A percentile compares a stretch with the other conserved stretches of the same genome.
Evolutionary conservation across 257 asterid species (phyloP).

Genomic region (Schizonepeta tenuifolia): DNA sequence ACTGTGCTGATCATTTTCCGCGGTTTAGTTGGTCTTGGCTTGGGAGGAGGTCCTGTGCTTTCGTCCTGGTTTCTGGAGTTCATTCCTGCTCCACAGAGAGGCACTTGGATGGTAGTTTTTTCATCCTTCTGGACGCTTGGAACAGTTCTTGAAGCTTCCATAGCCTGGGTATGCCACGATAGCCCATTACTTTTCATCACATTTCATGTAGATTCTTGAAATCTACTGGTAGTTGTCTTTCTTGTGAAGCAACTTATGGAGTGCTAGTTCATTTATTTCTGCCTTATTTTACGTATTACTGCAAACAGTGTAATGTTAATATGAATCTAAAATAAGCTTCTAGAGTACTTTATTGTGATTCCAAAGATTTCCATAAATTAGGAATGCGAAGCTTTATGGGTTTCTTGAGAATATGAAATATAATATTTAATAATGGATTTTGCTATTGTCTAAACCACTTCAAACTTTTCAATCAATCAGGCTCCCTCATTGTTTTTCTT

Average conservation of each 20-base stretch:
- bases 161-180: constrained; percentile 70
- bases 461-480: not conserved
- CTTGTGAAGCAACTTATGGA: constrained; percentile 18
- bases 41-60: constrained; percentile 77
- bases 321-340: not conserved
- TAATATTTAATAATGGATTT: not conserved
- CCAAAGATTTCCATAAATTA: constrained; percentile 1
- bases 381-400: constrained; percentile 2
- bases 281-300: constrained; percentile 13
- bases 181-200: constrained; percentile 9
- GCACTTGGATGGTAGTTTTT: constrained; percentile 75
- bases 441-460: constrained; percentile 18
- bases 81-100: constrained; percentile 76
- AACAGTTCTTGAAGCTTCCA: constrained; percentile 69
- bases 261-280: not conserved
- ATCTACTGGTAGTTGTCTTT: constrained; percentile 17
- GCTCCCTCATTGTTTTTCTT: not conserved
- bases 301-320: constrained; percentile 4
- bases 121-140: constrained; percentile 83
- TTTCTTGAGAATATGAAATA: not conserved
- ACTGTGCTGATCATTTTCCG: constrained; percentile 49
- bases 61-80: constrained; percentile 82
- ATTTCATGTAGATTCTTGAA: constrained; percentile 21
- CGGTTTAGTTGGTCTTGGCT: constrained; percentile 72
- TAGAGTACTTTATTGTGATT: not conserved